Conservation (phyloP, 2,329 filamentous ascomycete genomes). For the Monilinia laxa region DNA sequence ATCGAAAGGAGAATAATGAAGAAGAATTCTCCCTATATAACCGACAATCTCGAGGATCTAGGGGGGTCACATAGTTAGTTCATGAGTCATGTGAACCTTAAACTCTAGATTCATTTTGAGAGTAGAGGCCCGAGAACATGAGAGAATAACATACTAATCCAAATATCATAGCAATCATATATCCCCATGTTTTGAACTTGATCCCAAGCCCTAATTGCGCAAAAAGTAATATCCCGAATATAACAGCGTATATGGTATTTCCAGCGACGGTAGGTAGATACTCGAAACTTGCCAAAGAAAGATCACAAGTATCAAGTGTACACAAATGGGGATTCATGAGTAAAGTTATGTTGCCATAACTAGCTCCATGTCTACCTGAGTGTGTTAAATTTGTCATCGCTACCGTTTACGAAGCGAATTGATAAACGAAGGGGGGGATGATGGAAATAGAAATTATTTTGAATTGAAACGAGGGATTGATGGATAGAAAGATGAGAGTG, state of each 20-base stretch:
- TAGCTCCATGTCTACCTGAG: slow-evolving; percentile 20
- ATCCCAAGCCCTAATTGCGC: slow-evolving; percentile 48
- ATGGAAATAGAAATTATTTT: too few species aligned
- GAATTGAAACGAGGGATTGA: not conserved
- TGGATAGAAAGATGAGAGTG: not conserved
- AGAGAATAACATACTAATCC: slow-evolving; percentile 44
- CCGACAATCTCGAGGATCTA: slow-evolving; percentile 43
- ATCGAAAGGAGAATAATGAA: slow-evolving; percentile 56
- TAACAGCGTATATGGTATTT: slow-evolving; percentile 54
- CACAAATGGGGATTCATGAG: slow-evolving; percentile 30
- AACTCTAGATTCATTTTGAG: too few species aligned
- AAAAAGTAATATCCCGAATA: slow-evolving; percentile 49
- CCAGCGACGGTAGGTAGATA: slow-evolving; percentile 58
- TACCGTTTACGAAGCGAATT: not conserved
- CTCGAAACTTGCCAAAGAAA: slow-evolving; percentile 55
- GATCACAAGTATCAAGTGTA: slow-evolving; percentile 44
- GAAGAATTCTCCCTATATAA: slow-evolving; percentile 53
- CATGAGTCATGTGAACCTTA: not conserved
- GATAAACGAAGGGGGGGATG: not conserved
- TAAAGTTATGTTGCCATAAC: slow-evolving; percentile 35
- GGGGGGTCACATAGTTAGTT: not conserved
- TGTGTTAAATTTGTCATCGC: slow-evolving; percentile 31
- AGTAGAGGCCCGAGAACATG: too few species aligned
- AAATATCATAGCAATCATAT: slow-evolving; percentile 49
- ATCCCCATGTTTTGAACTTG: slow-evolving; percentile 56